phyloP scores from a whole-genome alignment of 2,329 filamentous ascomycete genomes.

The Cytospora chrysosperma region DNA sequence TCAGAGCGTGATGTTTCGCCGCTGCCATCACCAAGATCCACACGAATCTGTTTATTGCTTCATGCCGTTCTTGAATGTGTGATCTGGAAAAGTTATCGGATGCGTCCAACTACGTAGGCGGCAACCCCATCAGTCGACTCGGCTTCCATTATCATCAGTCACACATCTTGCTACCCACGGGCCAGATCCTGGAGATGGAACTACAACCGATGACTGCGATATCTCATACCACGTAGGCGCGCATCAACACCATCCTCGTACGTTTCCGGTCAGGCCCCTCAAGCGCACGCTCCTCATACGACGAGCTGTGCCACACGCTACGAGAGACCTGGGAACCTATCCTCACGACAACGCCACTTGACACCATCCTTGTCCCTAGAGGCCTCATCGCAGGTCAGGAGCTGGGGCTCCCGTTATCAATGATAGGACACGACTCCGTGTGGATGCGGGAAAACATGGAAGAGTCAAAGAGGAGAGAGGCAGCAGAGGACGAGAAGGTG shows the following conservation, averaged over 20 bases:
- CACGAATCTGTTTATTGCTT: not conserved
- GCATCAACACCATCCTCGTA: conserved; percentile 5
- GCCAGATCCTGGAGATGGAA: not conserved
- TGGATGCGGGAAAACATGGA: conserved; percentile 4
- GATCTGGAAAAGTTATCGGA: conserved; percentile 1
- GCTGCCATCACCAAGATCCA: conserved; percentile 13
- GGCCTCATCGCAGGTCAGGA: not conserved
- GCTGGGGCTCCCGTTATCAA: conserved; percentile 2
- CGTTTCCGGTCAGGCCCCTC: conserved; percentile 2
- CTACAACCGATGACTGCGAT: not conserved
- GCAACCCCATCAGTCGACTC: not conserved
- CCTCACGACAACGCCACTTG: not conserved
- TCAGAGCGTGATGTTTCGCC: conserved; percentile 12
- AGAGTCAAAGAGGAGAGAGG: conserved; percentile 1
- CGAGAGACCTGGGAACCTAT: not conserved
- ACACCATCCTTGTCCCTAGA: not conserved
- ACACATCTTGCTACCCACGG: too few relatives aligned
- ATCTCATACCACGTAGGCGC: not conserved
- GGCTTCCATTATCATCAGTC: too few relatives aligned
- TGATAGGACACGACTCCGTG: conserved; percentile 7
- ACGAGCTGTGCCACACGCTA: conserved; percentile 3
- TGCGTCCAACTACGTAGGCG: conserved; percentile 5
- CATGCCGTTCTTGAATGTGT: conserved; percentile 17
- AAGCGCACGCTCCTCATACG: not conserved
- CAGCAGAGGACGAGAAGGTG: conserved; percentile 4